phyloP scores from a whole-genome alignment of 78 protist genomes.

The Monosiga brevicollis region DNA sequence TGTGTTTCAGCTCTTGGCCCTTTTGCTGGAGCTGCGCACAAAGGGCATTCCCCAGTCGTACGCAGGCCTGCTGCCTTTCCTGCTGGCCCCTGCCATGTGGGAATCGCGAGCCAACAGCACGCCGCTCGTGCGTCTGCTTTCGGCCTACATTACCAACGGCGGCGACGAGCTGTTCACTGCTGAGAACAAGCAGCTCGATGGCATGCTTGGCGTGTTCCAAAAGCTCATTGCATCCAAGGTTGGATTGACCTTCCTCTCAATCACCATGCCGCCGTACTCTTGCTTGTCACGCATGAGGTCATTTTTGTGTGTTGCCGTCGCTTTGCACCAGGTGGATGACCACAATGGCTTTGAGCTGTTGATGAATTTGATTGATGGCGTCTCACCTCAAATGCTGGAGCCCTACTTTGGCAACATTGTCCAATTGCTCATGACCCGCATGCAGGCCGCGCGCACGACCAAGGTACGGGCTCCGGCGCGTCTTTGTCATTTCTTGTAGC shows the following conservation, averaged over 20 bases:
- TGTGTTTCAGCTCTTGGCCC: conserved; percentile 61
- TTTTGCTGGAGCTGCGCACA: conserved; percentile 32
- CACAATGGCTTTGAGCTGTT: conserved; percentile 36
- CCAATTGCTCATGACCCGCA: neutral
- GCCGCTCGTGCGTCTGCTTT: conserved; percentile 9
- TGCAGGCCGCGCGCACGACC: neutral
- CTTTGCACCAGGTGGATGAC: conserved; percentile 12
- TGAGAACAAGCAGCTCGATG: neutral
- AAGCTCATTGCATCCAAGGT: conserved; percentile 19
- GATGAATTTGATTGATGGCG: conserved; percentile 1
- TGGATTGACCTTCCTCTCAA: neutral
- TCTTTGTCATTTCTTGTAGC: neutral
- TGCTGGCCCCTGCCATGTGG: conserved; percentile 36
- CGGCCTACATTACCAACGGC: neutral
- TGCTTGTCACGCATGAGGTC: too few species aligned
- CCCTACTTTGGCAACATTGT: neutral
- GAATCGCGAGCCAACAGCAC: conserved; percentile 18
- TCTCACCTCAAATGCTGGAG: neutral
- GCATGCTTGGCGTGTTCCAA: conserved; percentile 49
- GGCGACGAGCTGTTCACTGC: neutral
- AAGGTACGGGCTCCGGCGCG: neutral
- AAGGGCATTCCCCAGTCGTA: conserved; percentile 4
- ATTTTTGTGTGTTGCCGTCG: neutral
- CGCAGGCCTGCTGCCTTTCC: conserved; percentile 13
- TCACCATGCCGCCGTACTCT: neutral